phyloP scores from a whole-genome alignment of 306 rosid genomes.

The Corylus avellana region DNA sequence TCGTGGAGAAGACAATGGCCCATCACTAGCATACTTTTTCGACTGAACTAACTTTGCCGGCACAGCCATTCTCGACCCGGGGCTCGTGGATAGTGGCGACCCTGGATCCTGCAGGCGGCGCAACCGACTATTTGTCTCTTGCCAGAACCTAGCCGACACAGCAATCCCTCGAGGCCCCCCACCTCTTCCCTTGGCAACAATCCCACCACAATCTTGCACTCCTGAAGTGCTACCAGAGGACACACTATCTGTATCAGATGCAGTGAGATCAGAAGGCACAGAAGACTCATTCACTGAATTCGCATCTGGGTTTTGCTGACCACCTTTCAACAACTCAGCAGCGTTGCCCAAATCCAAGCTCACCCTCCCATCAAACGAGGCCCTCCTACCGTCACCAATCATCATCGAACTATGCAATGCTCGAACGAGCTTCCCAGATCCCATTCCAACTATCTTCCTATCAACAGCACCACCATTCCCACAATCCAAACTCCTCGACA shows the following conservation, averaged over 20 bases:
- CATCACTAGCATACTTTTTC: slow-evolving; percentile 61
- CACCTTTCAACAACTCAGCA: slow-evolving; percentile 49
- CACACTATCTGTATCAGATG: slow-evolving; percentile 95
- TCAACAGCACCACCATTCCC: slow-evolving; percentile 36
- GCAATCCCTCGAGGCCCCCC: slow-evolving; percentile 66
- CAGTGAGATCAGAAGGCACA: slow-evolving; percentile 74
- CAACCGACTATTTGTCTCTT: slow-evolving; percentile 88
- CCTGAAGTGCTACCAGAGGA: slow-evolving; percentile 98
- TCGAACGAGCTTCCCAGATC: slow-evolving; percentile 69
- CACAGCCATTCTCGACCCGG: slow-evolving; percentile 50
- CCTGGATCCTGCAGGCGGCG: slow-evolving; percentile 94
- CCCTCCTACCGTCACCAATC: slow-evolving; percentile 60
- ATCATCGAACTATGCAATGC: slow-evolving; percentile 69
- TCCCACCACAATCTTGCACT: slow-evolving; percentile 55
- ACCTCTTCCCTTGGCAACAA: slow-evolving; percentile 37
- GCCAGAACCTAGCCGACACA: slow-evolving; percentile 94
- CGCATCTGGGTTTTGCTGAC: slow-evolving; percentile 48
- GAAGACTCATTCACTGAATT: slow-evolving; percentile 51
- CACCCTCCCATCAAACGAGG: slow-evolving; percentile 79
- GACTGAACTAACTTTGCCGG: slow-evolving; percentile 57
- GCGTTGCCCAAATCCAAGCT: slow-evolving; percentile 85
- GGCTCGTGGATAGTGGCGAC: slow-evolving; percentile 73
- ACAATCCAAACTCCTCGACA: slow-evolving; percentile 70
- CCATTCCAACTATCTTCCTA: slow-evolving; percentile 59
- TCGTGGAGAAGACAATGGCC: slow-evolving; percentile 68